Conservation (phyloP, 108 stramenopile genomes). For the Skeletonema menzelii region DNA sequence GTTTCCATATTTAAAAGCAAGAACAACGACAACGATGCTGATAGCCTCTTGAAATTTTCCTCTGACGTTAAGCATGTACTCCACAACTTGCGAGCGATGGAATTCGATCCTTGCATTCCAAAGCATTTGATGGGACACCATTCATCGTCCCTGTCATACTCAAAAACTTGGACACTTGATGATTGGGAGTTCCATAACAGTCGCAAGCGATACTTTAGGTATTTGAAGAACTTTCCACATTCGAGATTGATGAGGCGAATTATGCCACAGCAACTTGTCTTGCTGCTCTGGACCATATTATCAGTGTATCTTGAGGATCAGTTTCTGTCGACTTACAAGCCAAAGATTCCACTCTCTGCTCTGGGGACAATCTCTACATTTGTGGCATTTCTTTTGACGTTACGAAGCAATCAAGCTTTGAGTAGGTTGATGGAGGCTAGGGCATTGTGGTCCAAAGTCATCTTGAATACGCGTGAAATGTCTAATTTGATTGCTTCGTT, state of each 20-base stretch:
- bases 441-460: slow-evolving; percentile 34
- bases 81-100: slow-evolving; percentile 6
- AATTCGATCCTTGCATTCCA: slow-evolving; percentile 37
- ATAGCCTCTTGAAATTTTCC: slow-evolving; percentile 24
- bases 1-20: background rate
- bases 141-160: slow-evolving; percentile 4
- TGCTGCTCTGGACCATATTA: slow-evolving; percentile 36
- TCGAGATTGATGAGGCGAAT: slow-evolving; percentile 38
- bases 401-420: slow-evolving; percentile 62
- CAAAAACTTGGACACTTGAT: slow-evolving; percentile 42
- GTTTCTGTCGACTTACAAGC: slow-evolving; percentile 2
- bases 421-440: slow-evolving; percentile 52
- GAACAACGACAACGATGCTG: slow-evolving; percentile 7
- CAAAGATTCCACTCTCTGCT: slow-evolving; percentile 37
- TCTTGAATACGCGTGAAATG: slow-evolving; percentile 55
- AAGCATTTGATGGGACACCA: slow-evolving; percentile 26
- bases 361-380: slow-evolving; percentile 53
- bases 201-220: slow-evolving; percentile 42
- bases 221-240: slow-evolving; percentile 26
- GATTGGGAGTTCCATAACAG: slow-evolving; percentile 55
- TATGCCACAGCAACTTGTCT: slow-evolving; percentile 36
- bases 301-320: slow-evolving; percentile 21
- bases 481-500: slow-evolving; percentile 40
- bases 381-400: slow-evolving; percentile 55
- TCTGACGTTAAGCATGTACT: slow-evolving; percentile 36